Evolutionary conservation across 257 asterid genomes (phyloP), one percentile per base, ranked within the genome.

Genomic region (Solanum arcanum): DNA sequence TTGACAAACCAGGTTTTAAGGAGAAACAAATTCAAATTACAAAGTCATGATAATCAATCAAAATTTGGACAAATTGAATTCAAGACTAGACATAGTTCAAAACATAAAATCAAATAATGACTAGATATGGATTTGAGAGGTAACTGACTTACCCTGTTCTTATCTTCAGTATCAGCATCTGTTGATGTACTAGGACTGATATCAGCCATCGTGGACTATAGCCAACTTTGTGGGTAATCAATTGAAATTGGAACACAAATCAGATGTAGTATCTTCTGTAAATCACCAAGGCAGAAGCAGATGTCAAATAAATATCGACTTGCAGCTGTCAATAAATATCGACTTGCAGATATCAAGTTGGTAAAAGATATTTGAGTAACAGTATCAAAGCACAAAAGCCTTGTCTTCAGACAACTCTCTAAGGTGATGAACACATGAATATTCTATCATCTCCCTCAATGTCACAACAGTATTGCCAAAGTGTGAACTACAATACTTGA

Each of bases 91-190:
- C 69, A 72, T 72, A 41, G 52, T 29, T 73, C 84, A 86, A 56
- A 49, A 44, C 5, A 35, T 73, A 74, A 49, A 59, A 21, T 49
- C 12, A 31, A 15, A 60, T n/a, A 41, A 44, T 78, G 27, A 47
- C 85, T 29, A 49, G 44, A 81, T 52, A 47, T 47, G 31, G 83
- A 80, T 29, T 42, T 39, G 31, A 83, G 39, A 64, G n/a, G 60
- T 75, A 62, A 87, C 87, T 90, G 94, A 12, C 29, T 84, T 39
- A 68, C 87, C 99, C 95, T 89, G 90, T 92, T 87, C 90, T 93
- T 96, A 77, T 95, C 98, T 86, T 97, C 99, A 5, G 99, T 97
- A 87, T 96, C 98, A 11, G 98, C 99, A 91, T 97, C 99, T 25
- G 98, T 93, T 33, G 98, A 96, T 84, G 97, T 88, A 92, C 90